Conservation (phyloP, 2,329 filamentous ascomycete genomes). For the Zalaria obscura region DNA sequence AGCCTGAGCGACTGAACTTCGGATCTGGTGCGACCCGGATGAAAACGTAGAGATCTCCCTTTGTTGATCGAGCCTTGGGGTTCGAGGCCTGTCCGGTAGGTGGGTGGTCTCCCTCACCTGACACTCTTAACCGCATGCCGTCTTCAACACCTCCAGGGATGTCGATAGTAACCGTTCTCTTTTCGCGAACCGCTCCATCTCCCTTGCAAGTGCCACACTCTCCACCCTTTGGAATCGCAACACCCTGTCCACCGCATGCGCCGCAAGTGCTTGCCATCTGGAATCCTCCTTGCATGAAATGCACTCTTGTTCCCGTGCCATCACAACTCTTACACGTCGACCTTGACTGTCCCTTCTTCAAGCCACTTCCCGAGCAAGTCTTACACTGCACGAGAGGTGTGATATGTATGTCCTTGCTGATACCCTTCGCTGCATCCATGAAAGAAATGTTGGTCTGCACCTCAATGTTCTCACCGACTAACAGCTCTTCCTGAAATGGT, state of each 20-base stretch:
- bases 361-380: slow-evolving; percentile 68
- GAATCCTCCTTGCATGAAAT: slow-evolving; percentile 84
- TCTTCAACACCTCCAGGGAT: slow-evolving; percentile 95
- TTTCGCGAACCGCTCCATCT: slow-evolving; percentile 70
- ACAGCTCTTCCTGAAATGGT: slow-evolving; percentile 64
- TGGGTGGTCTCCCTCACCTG: slow-evolving; percentile 77
- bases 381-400: slow-evolving; percentile 69
- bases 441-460: slow-evolving; percentile 88
- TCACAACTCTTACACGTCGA: slow-evolving; percentile 66
- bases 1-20: slow-evolving; percentile 75
- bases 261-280: slow-evolving; percentile 88
- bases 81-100: slow-evolving; percentile 56
- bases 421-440: slow-evolving; percentile 89
- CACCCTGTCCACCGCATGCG: slow-evolving; percentile 65
- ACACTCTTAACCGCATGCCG: slow-evolving; percentile 78
- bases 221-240: slow-evolving; percentile 60
- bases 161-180: slow-evolving; percentile 72
- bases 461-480: slow-evolving; percentile 94
- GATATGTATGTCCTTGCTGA: slow-evolving; percentile 74
- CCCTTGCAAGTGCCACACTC: slow-evolving; percentile 72
- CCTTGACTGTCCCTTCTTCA: slow-evolving; percentile 68
- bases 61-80: slow-evolving; percentile 48
- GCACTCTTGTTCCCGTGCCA: slow-evolving; percentile 74
- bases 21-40: slow-evolving; percentile 80
- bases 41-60: slow-evolving; percentile 82